Evolutionary conservation across 345 rosid species (phyloP), one percentile per base, ranked within the genome.

Genomic region (Acer saccharum): DNA sequence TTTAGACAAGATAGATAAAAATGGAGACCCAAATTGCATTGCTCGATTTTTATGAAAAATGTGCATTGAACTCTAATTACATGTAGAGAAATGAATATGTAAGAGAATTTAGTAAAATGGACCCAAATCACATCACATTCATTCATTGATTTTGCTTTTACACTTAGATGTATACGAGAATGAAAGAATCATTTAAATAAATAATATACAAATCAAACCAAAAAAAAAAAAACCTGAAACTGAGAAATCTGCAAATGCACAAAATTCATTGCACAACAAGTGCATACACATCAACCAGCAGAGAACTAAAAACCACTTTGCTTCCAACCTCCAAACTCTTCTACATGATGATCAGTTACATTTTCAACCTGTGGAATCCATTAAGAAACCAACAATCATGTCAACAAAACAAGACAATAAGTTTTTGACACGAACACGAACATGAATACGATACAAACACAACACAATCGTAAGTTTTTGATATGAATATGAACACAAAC

Each of bases 291-390:
- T 44, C 2, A 9, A 62, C 3, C 1, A 25, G 32, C 39, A 1
- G 2, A 20, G 8, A 65, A 10, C 67, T 84, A 86, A 14, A n/a
- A 74, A 17, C 69, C 50, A 81, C 98, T 90, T 71, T 90, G 74
- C 83, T 72, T 89, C 98, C 98, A 95, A 50, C 98, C 98, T 46
- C 98, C 98, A 76, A 72, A 81, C 70, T 85, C 88, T 60, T 21
- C 64, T 43, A 3, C 88, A 43, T 43, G 9, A 43, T 4, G 6
- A 1, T 72, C 87, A 55, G 60, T 41, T 23, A 46, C 86, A 14
- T 64, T 76, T n/a, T 81, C 83, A 58, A 43, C 83, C 93, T 90
- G 80, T 48, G 69, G 69, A 65, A 66, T 63, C 39, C 76, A 61
- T 27, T 18, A 69, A 57, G 5, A 35, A 35, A 35, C 20, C 48